Percentiles rank a stretch among this genome's conserved stretches.
Evolutionary conservation across 2,329 filamentous ascomycete genomes (phyloP).

Genomic region (Trichoderma sp.): DNA sequence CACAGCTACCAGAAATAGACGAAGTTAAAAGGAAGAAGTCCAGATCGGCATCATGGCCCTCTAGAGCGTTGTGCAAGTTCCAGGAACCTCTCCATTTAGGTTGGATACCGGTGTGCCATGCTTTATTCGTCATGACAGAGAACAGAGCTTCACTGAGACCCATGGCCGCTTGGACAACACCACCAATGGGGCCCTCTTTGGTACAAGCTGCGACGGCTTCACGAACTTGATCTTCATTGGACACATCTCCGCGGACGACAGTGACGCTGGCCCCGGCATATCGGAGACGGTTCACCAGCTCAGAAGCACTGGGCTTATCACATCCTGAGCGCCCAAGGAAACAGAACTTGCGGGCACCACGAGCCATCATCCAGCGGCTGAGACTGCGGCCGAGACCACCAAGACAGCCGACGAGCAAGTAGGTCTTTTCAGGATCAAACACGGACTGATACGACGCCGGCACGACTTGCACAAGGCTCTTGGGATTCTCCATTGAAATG

Average conservation of each 20-base stretch:
- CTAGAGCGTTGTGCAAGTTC: slow-evolving; percentile 31
- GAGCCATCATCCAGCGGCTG: slow-evolving; percentile 31
- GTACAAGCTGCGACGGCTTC: slow-evolving; percentile 21
- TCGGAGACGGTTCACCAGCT: slow-evolving; percentile 24
- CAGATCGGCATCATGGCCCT: slow-evolving; percentile 16
- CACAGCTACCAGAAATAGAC: slow-evolving; percentile 35
- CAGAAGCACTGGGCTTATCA: slow-evolving; percentile 27
- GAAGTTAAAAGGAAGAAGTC: slow-evolving; percentile 38
- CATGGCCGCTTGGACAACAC: slow-evolving; percentile 43
- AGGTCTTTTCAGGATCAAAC: slow-evolving; percentile 24
- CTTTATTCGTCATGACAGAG: slow-evolving; percentile 34
- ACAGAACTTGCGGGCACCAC: slow-evolving; percentile 30
- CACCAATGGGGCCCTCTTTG: slow-evolving; percentile 33
- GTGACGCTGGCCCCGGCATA: slow-evolving; percentile 27
- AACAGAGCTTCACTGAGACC: slow-evolving; percentile 35
- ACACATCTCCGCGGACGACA: slow-evolving; percentile 36
- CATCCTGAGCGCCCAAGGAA: slow-evolving; percentile 24
- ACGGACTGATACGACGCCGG: neutral
- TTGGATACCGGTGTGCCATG: slow-evolving; percentile 27
- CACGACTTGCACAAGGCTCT: neutral
- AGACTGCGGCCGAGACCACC: slow-evolving; percentile 33
- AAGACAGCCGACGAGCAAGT: slow-evolving; percentile 29
- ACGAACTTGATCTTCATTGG: slow-evolving; percentile 28
- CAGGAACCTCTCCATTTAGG: slow-evolving; percentile 36
- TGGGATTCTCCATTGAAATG: slow-evolving; percentile 25